Conservation (phyloP, 2,329 filamentous ascomycete genomes). For the Mycosphaerelloides madeirae region DNA sequence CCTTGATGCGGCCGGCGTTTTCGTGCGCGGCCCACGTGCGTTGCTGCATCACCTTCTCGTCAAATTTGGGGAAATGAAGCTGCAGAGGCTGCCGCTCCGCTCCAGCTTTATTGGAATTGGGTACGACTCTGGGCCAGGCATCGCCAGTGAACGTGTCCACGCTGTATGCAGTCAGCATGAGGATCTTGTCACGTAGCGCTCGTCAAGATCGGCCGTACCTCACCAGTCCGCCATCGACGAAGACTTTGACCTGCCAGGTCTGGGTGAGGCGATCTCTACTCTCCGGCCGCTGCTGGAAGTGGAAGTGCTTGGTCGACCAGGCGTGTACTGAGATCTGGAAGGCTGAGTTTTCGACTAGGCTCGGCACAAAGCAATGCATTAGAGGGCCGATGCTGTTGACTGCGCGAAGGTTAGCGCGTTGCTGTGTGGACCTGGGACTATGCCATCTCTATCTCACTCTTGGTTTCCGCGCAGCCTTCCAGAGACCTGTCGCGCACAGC, state of each 20-base stretch:
- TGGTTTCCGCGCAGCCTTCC: background rate
- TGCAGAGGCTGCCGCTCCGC: too few relatives aligned
- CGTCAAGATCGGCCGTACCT: background rate
- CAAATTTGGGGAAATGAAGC: constrained; percentile 54
- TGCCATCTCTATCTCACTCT: background rate
- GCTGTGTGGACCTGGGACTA: too few relatives aligned
- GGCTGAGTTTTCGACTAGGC: constrained; percentile 51
- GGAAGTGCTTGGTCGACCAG: constrained; percentile 56
- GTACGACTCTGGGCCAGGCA: constrained; percentile 45
- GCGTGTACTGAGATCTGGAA: constrained; percentile 73
- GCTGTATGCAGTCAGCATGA: constrained; percentile 11
- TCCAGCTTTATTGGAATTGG: too few relatives aligned
- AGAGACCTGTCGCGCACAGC: too few relatives aligned
- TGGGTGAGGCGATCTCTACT: too few relatives aligned
- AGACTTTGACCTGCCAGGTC: constrained; percentile 52
- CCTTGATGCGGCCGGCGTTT: constrained; percentile 67
- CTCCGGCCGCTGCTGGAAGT: constrained; percentile 1
- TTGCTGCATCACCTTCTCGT: constrained; percentile 63
- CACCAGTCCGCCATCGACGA: constrained; percentile 56
- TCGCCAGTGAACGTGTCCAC: constrained; percentile 55
- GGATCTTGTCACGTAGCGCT: too few relatives aligned
- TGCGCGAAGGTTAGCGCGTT: background rate
- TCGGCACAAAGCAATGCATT: constrained; percentile 67
- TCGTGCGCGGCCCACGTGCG: constrained; percentile 68
- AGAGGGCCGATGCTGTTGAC: constrained; percentile 14